Evolutionary conservation across 2,329 filamentous ascomycete species (phyloP).

Genomic region (Colletotrichum sp.): DNA sequence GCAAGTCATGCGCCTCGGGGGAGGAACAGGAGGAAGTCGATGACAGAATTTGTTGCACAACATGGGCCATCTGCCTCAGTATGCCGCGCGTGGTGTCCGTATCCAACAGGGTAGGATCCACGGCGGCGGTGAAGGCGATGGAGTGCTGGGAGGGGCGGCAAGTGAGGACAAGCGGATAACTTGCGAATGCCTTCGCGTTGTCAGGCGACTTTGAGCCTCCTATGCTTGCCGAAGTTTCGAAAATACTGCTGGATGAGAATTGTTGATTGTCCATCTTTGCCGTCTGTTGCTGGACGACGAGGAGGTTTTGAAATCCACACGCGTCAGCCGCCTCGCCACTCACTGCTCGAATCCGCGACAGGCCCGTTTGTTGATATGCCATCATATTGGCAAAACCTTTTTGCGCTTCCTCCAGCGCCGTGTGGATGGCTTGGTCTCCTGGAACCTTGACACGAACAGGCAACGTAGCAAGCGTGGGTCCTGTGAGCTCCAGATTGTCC

Average conservation of each 20-base stretch:
- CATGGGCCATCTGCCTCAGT: too few relatives aligned
- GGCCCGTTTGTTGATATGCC: conserved; percentile 25
- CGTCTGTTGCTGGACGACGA: conserved; percentile 29
- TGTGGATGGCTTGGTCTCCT: not conserved
- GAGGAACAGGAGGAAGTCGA: too few relatives aligned
- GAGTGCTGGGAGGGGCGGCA: not conserved
- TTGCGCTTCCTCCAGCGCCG: conserved; percentile 17
- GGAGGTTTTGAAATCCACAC: conserved; percentile 31
- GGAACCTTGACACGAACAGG: conserved; percentile 26
- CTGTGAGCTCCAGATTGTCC: conserved; percentile 28
- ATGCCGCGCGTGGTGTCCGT: too few relatives aligned
- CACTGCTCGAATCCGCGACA: conserved; percentile 20
- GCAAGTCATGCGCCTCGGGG: too few relatives aligned
- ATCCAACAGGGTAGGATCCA: not conserved
- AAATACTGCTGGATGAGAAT: not conserved
- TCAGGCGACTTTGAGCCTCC: not conserved
- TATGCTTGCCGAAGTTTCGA: too few relatives aligned
- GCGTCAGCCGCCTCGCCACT: conserved; percentile 12
- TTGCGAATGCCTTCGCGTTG: not conserved
- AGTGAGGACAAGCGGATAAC: not conserved
- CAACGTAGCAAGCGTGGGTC: conserved; percentile 33
- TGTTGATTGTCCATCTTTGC: not conserved
- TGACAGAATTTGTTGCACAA: too few relatives aligned
- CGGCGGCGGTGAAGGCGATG: not conserved
- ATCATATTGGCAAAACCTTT: conserved; percentile 18